phyloP scores from a whole-genome alignment of 768 basidiomycete species.

The Serendipita indica region DNA sequence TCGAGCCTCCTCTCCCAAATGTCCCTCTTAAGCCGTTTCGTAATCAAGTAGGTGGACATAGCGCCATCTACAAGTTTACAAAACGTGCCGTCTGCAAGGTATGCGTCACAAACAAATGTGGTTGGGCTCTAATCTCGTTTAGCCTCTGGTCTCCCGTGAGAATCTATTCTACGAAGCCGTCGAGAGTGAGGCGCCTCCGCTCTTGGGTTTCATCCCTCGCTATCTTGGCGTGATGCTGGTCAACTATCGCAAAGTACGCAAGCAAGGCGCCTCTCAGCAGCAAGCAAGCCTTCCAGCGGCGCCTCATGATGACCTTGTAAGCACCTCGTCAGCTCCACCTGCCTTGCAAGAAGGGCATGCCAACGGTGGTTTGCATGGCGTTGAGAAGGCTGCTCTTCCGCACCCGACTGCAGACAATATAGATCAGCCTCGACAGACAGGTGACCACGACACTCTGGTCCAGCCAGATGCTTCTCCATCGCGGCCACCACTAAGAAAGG shows the following conservation, averaged over 20 bases:
- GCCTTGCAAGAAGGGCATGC: background rate
- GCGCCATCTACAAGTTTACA: conserved; percentile 94
- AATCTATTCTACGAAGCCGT: conserved; percentile 97
- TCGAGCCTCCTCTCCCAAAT: conserved; percentile 39
- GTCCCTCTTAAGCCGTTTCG: conserved; percentile 91
- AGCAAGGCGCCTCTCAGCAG: conserved; percentile 15
- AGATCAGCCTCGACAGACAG: background rate
- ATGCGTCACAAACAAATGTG: conserved; percentile 20
- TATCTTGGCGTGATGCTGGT: conserved; percentile 99
- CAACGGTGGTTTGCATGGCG: no score
- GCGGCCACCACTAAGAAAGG: conserved; percentile 21
- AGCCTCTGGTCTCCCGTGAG: conserved; percentile 94
- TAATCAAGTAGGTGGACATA: conserved; percentile 97
- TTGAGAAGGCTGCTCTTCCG: conserved; percentile 12
- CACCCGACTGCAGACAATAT: background rate
- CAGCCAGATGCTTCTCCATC: conserved; percentile 14
- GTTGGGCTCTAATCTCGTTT: conserved; percentile 11
- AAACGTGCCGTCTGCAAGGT: conserved; percentile 98
- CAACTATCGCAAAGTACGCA: conserved; percentile 66
- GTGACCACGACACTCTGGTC: conserved; percentile 14
- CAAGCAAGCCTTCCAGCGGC: background rate
- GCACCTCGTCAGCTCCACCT: conserved; percentile 11
- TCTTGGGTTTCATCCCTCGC: conserved; percentile 89
- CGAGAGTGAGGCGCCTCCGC: conserved; percentile 81
- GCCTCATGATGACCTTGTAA: background rate